Base-by-base conservation (phyloP, 345 rosid genomes). In the Brassica cretica region DNA sequence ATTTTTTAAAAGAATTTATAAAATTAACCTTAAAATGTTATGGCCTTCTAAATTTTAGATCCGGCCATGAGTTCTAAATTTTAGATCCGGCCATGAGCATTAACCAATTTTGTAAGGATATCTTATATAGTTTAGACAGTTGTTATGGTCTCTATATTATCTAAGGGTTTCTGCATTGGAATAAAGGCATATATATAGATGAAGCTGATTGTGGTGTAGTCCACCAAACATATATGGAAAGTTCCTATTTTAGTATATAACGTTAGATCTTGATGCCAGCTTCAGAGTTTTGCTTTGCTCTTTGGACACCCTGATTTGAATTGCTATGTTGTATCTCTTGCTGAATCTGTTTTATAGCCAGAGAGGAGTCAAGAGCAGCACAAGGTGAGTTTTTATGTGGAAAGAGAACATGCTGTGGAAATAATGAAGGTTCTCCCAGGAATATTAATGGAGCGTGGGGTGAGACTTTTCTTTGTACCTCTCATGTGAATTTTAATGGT, bases 301-400 rank as follows among this genome's bases (percentile, higher is more conserved):
- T 27, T 27, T 27, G 30, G 30, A 27, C 30, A 27, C 30, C 30
- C 30, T 27, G 30, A 60, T 41, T 37, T 55, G 32, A 71, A 39
- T 27, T 64, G 24, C 18, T 51, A 12, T 71, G 55, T 61, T 71
- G 56, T 32, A 30, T 59, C 68, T 59, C 33, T 66, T 14, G 68
- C 49, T 37, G 19, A 64, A 64, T 66, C 12, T 19, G 35, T 15
- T 19, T 60, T 88, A 82, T 84, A 94, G 98, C 76, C 90, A 53
- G 85, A 81, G 18, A 87, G 87, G 30, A 89, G 89, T 78, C 96
- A 89, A 82, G 87, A 95, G 21, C 88, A 87, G 25, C 89, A 86
- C 85, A 92, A 94, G 84, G 86, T 90, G 68, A 94, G 98, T 89
- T 94, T 90, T 76, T 88, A 64, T 69, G 84, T 90, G 74, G 92